A percentile compares a stretch with the other conserved stretches of the same genome.
These are phyloP conservation scores for thale cress (Arabidopsis thaliana) DNA, from an alignment of 345 rosid genomes.

Conservation along the genomic window TAIR10.1 NC_003075.7:8042001-8042500, in stretches of 20 bases:
- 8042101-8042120: no score
- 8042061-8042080: no score
- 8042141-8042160: no score
- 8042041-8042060: no score
- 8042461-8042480: background rate
- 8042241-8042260: background rate
- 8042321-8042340: constrained; percentile 51
- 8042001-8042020: no score
- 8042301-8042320: background rate
- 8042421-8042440: constrained; percentile 5
- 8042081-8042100: no score
- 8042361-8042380: constrained; percentile 61
- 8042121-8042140: no score
- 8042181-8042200: background rate
- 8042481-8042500: constrained; percentile 1
- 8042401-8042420: constrained; percentile 72
- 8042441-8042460: background rate
- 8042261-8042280: background rate
- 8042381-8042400: constrained; percentile 79
- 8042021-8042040: no score
- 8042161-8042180: no score
- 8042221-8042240: no score
- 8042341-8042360: no score
- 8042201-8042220: no score
- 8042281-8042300: background rate